Evolutionary conservation across 2,329 filamentous ascomycete genomes (phyloP).

Genomic region (Aspergillus sp.): DNA sequence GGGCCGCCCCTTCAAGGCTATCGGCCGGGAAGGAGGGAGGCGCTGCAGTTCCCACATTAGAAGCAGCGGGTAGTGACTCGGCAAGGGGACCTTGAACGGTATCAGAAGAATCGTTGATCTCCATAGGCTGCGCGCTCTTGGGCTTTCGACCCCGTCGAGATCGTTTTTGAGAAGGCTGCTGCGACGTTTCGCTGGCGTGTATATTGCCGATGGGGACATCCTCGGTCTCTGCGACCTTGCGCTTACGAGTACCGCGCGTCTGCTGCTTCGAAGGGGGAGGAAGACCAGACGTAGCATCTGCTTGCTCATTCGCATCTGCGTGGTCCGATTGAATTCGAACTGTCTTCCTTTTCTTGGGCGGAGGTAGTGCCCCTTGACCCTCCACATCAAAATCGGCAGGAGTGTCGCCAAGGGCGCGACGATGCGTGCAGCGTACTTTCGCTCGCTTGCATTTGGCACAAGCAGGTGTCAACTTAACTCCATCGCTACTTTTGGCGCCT

Average conservation of each 20-base stretch:
- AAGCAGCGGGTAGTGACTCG: background rate
- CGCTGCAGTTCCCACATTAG: slow-evolving; percentile 1
- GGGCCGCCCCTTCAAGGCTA: slow-evolving; percentile 14
- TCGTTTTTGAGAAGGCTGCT: slow-evolving; percentile 3
- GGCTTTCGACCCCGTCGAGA: slow-evolving; percentile 4
- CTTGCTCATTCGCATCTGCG: background rate
- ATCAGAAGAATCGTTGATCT: background rate
- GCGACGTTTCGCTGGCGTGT: background rate
- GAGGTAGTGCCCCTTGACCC: slow-evolving; percentile 8
- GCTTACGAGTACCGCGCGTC: slow-evolving; percentile 3
- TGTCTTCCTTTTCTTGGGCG: slow-evolving; percentile 10
- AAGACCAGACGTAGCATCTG: background rate
- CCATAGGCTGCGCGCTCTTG: background rate
- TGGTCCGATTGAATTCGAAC: slow-evolving; percentile 2
- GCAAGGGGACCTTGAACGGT: background rate
- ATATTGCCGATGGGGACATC: background rate
- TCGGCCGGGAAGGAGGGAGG: slow-evolving; percentile 5
- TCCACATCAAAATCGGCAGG: slow-evolving; percentile 10
- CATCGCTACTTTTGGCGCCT: background rate
- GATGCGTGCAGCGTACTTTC: slow-evolving; percentile 22
- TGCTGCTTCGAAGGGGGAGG: slow-evolving; percentile 1
- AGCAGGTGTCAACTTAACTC: slow-evolving; percentile 6
- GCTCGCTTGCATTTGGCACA: slow-evolving; percentile 16
- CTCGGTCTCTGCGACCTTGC: slow-evolving; percentile 5
- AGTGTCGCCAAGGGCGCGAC: slow-evolving; percentile 2